Conservation (phyloP, 106 monocot species). For the Phalaenopsis equestris region DNA sequence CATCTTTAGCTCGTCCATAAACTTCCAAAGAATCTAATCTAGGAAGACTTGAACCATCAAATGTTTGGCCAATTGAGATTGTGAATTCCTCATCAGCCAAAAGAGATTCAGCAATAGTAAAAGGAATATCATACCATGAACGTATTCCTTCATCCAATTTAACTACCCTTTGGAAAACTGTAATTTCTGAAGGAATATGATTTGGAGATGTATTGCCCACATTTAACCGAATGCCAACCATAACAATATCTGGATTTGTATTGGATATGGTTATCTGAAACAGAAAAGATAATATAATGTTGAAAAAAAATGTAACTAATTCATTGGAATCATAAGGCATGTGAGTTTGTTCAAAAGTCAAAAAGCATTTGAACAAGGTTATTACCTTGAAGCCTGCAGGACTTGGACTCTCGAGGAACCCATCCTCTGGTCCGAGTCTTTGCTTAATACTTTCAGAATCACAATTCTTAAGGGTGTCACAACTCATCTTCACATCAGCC, state of each 20-base stretch:
- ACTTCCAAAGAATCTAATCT: slow-evolving; percentile 90
- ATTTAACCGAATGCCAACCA: slow-evolving; percentile 88
- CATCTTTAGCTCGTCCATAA: slow-evolving; percentile 94
- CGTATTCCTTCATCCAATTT: slow-evolving; percentile 96
- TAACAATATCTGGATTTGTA: slow-evolving; percentile 83
- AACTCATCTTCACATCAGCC: slow-evolving; percentile 57
- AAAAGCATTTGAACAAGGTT: background rate
- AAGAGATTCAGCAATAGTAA: slow-evolving; percentile 83
- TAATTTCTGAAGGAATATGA: slow-evolving; percentile 80
- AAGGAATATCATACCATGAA: slow-evolving; percentile 98
- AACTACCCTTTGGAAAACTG: slow-evolving; percentile 75
- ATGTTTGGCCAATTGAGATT: slow-evolving; percentile 60
- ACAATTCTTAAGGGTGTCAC: slow-evolving; percentile 64
- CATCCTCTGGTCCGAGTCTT: slow-evolving; percentile 85
- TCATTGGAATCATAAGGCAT: background rate
- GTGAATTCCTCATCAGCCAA: slow-evolving; percentile 94
- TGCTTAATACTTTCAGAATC: slow-evolving; percentile 91
- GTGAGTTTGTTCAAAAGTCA: background rate
- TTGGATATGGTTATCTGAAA: slow-evolving; percentile 75
- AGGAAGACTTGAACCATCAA: slow-evolving; percentile 61
- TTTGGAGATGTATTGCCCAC: slow-evolving; percentile 89
- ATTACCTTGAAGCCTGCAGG: slow-evolving; percentile 87
- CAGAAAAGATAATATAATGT: background rate
- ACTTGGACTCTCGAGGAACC: slow-evolving; percentile 75
- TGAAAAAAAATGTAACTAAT: background rate